Base-by-base conservation (phyloP, 495 filamentous ascomycete genomes). In the Penicillium samsonianum region DNA sequence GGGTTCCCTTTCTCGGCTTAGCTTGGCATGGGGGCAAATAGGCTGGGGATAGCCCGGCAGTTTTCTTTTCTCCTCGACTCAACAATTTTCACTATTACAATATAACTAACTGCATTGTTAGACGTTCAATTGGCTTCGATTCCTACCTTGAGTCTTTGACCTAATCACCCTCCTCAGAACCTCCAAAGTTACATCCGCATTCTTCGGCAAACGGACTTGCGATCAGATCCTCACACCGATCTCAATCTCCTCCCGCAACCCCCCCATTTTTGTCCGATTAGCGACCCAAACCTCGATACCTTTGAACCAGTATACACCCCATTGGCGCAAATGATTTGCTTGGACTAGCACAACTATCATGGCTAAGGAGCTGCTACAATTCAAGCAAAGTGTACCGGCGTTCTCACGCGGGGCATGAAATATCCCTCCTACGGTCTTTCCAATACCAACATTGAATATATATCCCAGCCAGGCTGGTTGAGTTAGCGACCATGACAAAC, bases 111-210 rank as follows among this genome's bases (percentile, higher is more conserved):
- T 31, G 10, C 17, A 47, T 28, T 31, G 20, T 31, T 30, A 0
- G 28, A 11, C 28, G n/a, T n/a, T 16, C 19, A 23, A 1, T 46
- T 50, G 22, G 20, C 22, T 42, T 49, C 9, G 2, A 8, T 28
- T 53, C 7, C 14, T 14, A n/a, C 9, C 6, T 40, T 42, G 37
- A 28, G 20, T 44, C 31, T 19, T 9, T 20, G 33, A 42, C n/a
- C 31, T 48, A n/a, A 23, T 47, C 28, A 20, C 8, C 59, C 30
- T 45, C 25, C 44, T 54, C 53, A 28, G 52, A 28, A 8, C 12
- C 33, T 28, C 31, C 38, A 11, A 20, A 55, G 43, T 59, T 56
- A 50, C 52, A 62, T 65, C 35, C 48, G 51, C 50, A 62, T 45
- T 49, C 35, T 38, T 47, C 50, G 50, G 50, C 22, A 50, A 40